Base-by-base conservation (phyloP, 176 grass and related monocot genomes). In the Bonia amplexicaulis region DNA sequence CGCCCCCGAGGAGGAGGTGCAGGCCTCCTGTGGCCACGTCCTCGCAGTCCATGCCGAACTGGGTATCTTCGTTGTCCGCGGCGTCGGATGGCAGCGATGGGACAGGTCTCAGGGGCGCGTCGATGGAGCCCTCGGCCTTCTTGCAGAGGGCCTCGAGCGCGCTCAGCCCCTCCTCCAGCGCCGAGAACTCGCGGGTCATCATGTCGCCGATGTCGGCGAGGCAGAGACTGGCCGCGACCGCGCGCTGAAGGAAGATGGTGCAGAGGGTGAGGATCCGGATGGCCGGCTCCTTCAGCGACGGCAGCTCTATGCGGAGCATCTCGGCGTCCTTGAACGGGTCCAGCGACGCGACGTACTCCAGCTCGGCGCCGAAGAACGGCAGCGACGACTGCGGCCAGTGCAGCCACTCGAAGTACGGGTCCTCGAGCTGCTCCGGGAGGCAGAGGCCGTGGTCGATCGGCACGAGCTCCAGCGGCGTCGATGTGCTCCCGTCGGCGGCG, bases 341-440 rank as follows among this genome's bases (percentile, higher is more conserved):
- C 16, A 95, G 82, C 5, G 93, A 68, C 46, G 85, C 75, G 31
- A 95, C 37, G 78, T 95, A 98, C 7, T 86, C 80, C 2, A 81
- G 63, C 68, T 98, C 92, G 61, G 55, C 10, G 48, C 37, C 69
- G 13, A 87, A 89, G 85, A 95, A 95, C 9, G 86, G 85, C 20
- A 90, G 79, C 26, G 86, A 78, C 17, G 96, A 54, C 85, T 94
- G 92, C 55, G 96, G 96, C 96, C 96, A 98, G 80, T 98, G 93
- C 73, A 95, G 87, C 96, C 96, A 98, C 87, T 98, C 96, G 89
- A 98, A 98, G 83, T 98, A 98, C 2, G 96, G 96, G 55, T 93
- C 91, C 14, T 95, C 89, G 4, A 95, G 91, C 49, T 91, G 69
- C 70, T 98, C 93, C 39, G 96, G 96, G 25, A 98, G 84, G 87